Percentiles rank a stretch among this genome's conserved stretches.
Conservation (phyloP, 2,329 filamentous ascomycete species). For the Metarhizium humberi region DNA sequence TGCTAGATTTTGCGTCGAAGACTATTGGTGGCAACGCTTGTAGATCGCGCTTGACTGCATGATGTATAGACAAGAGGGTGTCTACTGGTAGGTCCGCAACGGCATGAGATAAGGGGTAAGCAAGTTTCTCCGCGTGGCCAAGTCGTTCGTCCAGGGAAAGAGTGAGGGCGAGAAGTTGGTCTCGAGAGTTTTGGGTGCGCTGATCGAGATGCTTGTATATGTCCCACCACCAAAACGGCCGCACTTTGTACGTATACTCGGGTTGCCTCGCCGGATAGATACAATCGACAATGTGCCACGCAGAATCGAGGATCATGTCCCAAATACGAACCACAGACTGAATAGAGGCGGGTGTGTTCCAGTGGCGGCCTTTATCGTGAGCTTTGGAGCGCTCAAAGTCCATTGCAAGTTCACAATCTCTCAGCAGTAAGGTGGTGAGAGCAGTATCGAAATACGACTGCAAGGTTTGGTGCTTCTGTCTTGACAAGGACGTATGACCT, state of each 20-base stretch:
- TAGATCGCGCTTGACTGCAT: constrained; percentile 20
- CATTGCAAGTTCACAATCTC: constrained; percentile 10
- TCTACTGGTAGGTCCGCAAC: constrained; percentile 24
- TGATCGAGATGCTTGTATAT: constrained; percentile 25
- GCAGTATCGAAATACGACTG: constrained; percentile 23
- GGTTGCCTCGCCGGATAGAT: constrained; percentile 24
- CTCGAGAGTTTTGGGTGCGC: constrained; percentile 18
- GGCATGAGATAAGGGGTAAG: constrained; percentile 23
- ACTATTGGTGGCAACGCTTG: constrained; percentile 15
- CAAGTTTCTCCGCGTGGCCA: constrained; percentile 20
- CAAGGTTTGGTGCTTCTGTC: constrained; percentile 16
- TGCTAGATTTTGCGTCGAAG: constrained; percentile 23
- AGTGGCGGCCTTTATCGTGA: constrained; percentile 2
- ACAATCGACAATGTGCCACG: constrained; percentile 25
- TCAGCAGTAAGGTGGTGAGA: constrained; percentile 12
- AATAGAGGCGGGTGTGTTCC: constrained; percentile 9
- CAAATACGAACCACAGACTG: constrained; percentile 14
- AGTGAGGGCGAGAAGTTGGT: constrained; percentile 18
- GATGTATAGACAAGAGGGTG: constrained; percentile 22
- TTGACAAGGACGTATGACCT: constrained; percentile 13
- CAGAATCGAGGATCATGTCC: constrained; percentile 28
- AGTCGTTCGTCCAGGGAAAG: constrained; percentile 18
- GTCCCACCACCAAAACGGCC: constrained; percentile 33
- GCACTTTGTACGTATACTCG: constrained; percentile 22
- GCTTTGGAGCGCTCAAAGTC: constrained; percentile 8